Percentiles rank a stretch among this genome's conserved stretches.
Evolutionary conservation across 352 stramenopile species (phyloP).

Genomic region (Phytophthora cryptogea): DNA sequence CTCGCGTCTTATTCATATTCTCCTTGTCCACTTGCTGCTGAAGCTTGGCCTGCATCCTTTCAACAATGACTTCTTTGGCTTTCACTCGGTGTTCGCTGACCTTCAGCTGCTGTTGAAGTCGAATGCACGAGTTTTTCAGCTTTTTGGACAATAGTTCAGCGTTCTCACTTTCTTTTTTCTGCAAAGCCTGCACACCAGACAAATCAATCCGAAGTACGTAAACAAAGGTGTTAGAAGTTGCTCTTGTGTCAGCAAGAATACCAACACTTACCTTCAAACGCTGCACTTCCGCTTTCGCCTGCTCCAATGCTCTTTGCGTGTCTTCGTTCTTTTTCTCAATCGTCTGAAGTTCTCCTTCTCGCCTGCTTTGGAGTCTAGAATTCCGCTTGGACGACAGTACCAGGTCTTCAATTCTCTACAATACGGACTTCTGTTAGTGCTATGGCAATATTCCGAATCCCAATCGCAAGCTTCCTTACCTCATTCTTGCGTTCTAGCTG

Average conservation of each 20-base stretch:
- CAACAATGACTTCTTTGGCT: constrained; percentile 80
- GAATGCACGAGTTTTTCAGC: constrained; percentile 63
- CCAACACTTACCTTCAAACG: constrained; percentile 51
- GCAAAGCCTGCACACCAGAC: constrained; percentile 39
- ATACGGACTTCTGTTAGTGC: constrained; percentile 10
- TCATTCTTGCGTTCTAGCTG: constrained; percentile 74
- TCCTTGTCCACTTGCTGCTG: constrained; percentile 82
- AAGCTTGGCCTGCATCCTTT: constrained; percentile 83
- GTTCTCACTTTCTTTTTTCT: constrained; percentile 52
- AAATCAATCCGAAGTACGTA: constrained; percentile 8
- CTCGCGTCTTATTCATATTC: constrained; percentile 57
- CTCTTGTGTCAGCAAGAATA: neutral
- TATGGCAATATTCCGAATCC: constrained; percentile 1
- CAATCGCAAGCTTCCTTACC: constrained; percentile 28
- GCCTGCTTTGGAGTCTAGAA: constrained; percentile 53
- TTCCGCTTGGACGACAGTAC: constrained; percentile 69
- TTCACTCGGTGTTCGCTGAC: constrained; percentile 88
- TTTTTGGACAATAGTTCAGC: constrained; percentile 55
- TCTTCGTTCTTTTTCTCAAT: constrained; percentile 61
- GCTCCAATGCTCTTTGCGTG: constrained; percentile 45
- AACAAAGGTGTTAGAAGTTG: constrained; percentile 1
- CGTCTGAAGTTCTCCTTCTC: constrained; percentile 47
- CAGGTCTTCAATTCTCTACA: constrained; percentile 78
- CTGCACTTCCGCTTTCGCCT: constrained; percentile 53
- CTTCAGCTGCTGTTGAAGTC: constrained; percentile 85